Evolutionary conservation across 306 rosid species (phyloP), one percentile per base, ranked within the genome.

Genomic region (Ziziphus jujuba): DNA sequence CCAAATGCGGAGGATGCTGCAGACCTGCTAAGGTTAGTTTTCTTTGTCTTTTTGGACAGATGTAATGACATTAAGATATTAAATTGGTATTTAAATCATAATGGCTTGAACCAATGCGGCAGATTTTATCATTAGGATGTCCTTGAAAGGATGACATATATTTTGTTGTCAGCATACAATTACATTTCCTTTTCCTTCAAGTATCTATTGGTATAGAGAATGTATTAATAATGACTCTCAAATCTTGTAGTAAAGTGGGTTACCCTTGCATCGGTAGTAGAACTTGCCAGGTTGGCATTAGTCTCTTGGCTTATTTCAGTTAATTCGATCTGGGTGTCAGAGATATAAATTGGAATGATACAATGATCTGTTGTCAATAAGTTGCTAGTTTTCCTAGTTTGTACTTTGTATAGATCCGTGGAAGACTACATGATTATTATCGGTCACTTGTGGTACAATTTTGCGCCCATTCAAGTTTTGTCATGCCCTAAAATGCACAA

Each of bases 1-100:
- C 98, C 98, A 68, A 84, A 78, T 83, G 91, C 89, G 43, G 98
- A 88, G 80, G 97, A 93, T 80, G 97, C 98, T 76, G 96, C 98
- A 24, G 97, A 83, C 6, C 87, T 93, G 54, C 83, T 90, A 59
- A 90, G 98, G 98, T 91, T 72, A 67, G 54, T 66, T 35, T 44
- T 28, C 10, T 20, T 61, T 23, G 2, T 33, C 21, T 40, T 40
- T 40, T 40, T 40, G 45, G 12, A 40, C 15, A 40, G 45, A 8
- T 7, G 2, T 40, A 40, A 9, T 8, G 10, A 12, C 9, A 40
- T 8, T 8, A 40, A 40, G 45, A 40, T 40, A 40, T 10, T 40
- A 40, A 40, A 53, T 28, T 28, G 33, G 33, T 28, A 1, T 4
- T 28, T 1, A 2, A 28, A 28, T 2, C 2, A 28, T 28, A 28